Conservation (phyloP, 768 basidiomycete species). For the Paxillus rubicundulus region DNA sequence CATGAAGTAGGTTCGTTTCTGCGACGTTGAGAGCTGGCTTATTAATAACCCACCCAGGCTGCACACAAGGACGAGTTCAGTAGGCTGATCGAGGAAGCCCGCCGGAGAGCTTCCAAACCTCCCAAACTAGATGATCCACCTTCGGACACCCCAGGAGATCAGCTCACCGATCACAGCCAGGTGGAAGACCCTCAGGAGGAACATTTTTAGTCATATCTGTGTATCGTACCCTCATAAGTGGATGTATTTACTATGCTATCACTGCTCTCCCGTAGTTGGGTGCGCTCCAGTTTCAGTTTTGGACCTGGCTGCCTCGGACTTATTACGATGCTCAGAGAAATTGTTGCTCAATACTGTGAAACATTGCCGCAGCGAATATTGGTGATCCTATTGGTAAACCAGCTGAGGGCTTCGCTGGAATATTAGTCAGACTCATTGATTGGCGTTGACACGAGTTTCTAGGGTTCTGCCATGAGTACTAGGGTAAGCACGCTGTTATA, state of each 20-base stretch:
- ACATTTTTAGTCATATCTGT: conserved; percentile 6
- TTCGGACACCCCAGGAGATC: background rate
- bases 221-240: background rate
- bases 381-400: background rate
- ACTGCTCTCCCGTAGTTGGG: background rate
- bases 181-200: conserved; percentile 39
- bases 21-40: background rate
- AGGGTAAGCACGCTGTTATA: background rate
- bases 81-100: conserved; percentile 34
- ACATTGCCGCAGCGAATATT: no score
- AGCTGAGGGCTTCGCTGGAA: background rate
- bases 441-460: conserved; percentile 2
- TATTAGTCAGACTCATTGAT: conserved; percentile 1
- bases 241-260: background rate
- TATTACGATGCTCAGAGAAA: no score
- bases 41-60: conserved; percentile 4
- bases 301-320: no score
- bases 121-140: background rate
- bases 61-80: conserved; percentile 34
- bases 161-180: conserved; percentile 11
- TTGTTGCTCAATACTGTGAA: no score
- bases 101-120: conserved; percentile 30
- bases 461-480: background rate
- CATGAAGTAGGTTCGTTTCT: conserved; percentile 37
- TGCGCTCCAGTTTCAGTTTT: no score